Base-by-base conservation (phyloP, 352 stramenopile genomes). In the Paralagenidium karlingii region DNA sequence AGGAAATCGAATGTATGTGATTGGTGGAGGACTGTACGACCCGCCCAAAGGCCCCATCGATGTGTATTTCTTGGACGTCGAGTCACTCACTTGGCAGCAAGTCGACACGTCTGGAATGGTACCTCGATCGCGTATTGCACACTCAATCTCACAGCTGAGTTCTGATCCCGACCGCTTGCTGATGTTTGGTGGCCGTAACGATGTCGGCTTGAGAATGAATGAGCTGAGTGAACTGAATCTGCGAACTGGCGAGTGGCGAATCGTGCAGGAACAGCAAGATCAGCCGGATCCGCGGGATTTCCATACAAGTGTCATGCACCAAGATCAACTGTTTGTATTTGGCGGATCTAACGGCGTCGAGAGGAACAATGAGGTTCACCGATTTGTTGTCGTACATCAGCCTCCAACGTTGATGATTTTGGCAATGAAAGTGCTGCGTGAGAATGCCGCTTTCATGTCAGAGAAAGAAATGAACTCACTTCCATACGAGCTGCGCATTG, bases 271-370 rank as follows among this genome's bases (percentile, higher is more conserved):
- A 1, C 59, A 86, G 24, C 60, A 76, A 13, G 60, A 53, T 0
- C 64, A 78, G 43, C 76, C 76, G 13, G 76, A 89, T 39, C 63
- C 76, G 34, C 66, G 76, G 33, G 76, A 89, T 43, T 89, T 89
- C 48, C 76, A 89, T 59, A 82, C 71, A 5, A 75, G 62, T 7
- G 59, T 85, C 27, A 68, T 82, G 51, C 60, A 84, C 47, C 55
- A 85, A 22, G 57, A 79, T 32, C 60, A 74, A 34, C 79, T 89
- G 39, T 89, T 83, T 45, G 63, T 89, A 13, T 89, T 89, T 25
- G 76, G 76, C 30, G 76, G 76, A 19, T 89, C 76, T 5, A 89
- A 89, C 28, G 76, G 76, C n/a, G 59, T 78, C 16, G 70, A 89
- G 56, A 56, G 75, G 18, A 89, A 83, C 54, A 89, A 84, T 24